Percentiles rank a stretch among this genome's conserved stretches.
Conservation (phyloP, 2,329 filamentous ascomycete genomes). For the Coniochaeta pulveracea region DNA sequence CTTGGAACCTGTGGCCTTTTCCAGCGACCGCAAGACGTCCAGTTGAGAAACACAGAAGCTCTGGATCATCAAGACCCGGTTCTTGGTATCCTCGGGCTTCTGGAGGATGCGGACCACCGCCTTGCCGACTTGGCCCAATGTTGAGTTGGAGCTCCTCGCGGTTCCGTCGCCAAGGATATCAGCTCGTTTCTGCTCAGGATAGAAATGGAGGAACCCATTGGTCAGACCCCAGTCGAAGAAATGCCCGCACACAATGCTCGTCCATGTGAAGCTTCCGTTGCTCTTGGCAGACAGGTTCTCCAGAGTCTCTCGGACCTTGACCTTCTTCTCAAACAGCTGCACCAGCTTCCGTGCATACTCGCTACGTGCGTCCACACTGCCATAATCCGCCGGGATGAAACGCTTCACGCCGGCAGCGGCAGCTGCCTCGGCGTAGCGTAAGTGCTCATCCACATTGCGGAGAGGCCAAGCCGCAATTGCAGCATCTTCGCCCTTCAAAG, state of each 20-base stretch:
- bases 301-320: constrained; percentile 18
- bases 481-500: constrained; percentile 22
- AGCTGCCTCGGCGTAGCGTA: constrained; percentile 24
- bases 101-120: constrained; percentile 21
- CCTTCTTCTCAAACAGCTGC: constrained; percentile 22
- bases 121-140: constrained; percentile 20
- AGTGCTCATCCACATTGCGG: constrained; percentile 16
- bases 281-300: constrained; percentile 15
- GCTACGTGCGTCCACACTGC: constrained; percentile 25
- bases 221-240: constrained; percentile 29
- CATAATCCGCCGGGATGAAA: constrained; percentile 28
- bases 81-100: constrained; percentile 16
- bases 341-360: constrained; percentile 21
- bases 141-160: constrained; percentile 21
- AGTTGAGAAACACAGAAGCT: constrained; percentile 27
- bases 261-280: constrained; percentile 20
- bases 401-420: constrained; percentile 22
- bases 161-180: constrained; percentile 23
- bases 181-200: constrained; percentile 16
- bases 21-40: constrained; percentile 20
- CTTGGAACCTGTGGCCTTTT: constrained; percentile 18
- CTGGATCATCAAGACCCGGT: constrained; percentile 25
- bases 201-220: constrained; percentile 23
- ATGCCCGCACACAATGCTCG: constrained; percentile 25
- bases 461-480: constrained; percentile 23